Percentiles rank a stretch among this genome's conserved stretches.
phyloP scores from a whole-genome alignment of 2,329 filamentous ascomycete species.

The Chaetothyriales sp. region DNA sequence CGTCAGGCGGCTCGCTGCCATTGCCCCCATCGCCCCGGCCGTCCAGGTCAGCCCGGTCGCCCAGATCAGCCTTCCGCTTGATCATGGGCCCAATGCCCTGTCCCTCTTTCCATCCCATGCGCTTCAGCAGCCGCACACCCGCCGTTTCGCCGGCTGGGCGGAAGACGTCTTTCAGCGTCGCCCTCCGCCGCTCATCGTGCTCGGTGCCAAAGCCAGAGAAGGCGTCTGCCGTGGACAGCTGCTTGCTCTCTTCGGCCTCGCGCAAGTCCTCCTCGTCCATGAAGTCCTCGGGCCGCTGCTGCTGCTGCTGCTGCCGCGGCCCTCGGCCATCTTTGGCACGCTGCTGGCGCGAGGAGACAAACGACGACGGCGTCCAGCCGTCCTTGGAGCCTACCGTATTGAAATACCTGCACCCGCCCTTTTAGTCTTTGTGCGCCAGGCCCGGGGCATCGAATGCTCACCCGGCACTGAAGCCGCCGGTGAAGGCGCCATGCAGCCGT shows the following conservation, averaged over 20 bases:
- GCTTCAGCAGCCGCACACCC: constrained; percentile 69
- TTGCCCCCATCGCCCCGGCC: constrained; percentile 26
- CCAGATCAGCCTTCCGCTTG: constrained; percentile 57
- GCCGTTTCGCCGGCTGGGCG: constrained; percentile 64
- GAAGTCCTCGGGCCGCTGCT: constrained; percentile 70
- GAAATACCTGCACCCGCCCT: constrained; percentile 56
- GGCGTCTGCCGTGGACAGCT: constrained; percentile 56
- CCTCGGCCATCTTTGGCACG: constrained; percentile 55
- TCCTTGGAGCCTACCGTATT: constrained; percentile 98
- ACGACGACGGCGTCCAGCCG: constrained; percentile 86
- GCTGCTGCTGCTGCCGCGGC: constrained; percentile 18
- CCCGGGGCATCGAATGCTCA: constrained; percentile 36
- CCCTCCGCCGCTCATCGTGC: constrained; percentile 38
- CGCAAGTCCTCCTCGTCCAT: constrained; percentile 97
- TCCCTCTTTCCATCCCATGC: constrained; percentile 92
- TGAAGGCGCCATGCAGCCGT: constrained; percentile 89
- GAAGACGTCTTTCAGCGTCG: constrained; percentile 58
- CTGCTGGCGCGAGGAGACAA: constrained; percentile 75
- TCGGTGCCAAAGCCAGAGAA: constrained; percentile 61
- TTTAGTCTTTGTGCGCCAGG: constrained; percentile 24
- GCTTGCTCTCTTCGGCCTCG: constrained; percentile 65
- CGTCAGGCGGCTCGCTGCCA: constrained; percentile 26
- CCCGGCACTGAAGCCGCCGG: constrained; percentile 92
- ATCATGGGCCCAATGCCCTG: constrained; percentile 87
- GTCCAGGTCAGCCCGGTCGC: too few relatives aligned